Percentiles rank a stretch among this genome's conserved stretches.
phyloP scores from a whole-genome alignment of 2,329 filamentous ascomycete species.

The Dothiorella sarmentorum region DNA sequence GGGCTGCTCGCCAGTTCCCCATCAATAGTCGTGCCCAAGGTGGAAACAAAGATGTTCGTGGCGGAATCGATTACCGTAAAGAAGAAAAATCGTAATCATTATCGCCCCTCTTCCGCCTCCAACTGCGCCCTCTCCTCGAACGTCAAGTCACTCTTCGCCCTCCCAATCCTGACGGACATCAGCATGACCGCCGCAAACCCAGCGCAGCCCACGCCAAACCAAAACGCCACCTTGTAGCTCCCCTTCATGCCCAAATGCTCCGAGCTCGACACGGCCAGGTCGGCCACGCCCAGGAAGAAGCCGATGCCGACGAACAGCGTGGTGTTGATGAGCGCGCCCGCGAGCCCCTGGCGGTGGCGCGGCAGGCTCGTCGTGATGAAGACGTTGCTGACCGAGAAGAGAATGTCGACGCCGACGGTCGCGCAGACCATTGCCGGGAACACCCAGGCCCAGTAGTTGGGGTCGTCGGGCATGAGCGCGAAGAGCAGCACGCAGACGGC shows the following conservation, averaged over 20 bases:
- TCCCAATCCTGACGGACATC: conserved; percentile 36
- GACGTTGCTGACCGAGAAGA: conserved; percentile 71
- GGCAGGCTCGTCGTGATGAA: conserved; percentile 71
- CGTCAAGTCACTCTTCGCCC: conserved; percentile 29
- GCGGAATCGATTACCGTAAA: too few relatives aligned
- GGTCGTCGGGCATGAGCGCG: conserved; percentile 43
- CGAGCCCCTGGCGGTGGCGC: conserved; percentile 46
- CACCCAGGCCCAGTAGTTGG: conserved; percentile 68
- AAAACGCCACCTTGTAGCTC: conserved; percentile 39
- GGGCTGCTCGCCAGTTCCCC: too few relatives aligned
- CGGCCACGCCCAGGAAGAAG: conserved; percentile 35
- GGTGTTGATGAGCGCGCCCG: conserved; percentile 36
- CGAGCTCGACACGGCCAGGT: conserved; percentile 30
- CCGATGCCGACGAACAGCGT: conserved; percentile 37
- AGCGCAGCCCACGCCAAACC: conserved; percentile 33
- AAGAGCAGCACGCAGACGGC: conserved; percentile 60
- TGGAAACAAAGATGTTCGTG: too few relatives aligned
- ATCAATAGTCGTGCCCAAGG: too few relatives aligned
- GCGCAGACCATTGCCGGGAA: conserved; percentile 68
- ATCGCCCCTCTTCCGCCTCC: neutral
- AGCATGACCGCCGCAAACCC: conserved; percentile 33
- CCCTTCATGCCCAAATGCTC: conserved; percentile 24
- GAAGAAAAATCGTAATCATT: too few relatives aligned
- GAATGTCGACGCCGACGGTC: conserved; percentile 73
- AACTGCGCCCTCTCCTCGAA: neutral